These are phyloP conservation scores for Saxophila tyrrhenica DNA, from an alignment of 495 filamentous ascomycete species.

Conservation along the genomic window DNA sequence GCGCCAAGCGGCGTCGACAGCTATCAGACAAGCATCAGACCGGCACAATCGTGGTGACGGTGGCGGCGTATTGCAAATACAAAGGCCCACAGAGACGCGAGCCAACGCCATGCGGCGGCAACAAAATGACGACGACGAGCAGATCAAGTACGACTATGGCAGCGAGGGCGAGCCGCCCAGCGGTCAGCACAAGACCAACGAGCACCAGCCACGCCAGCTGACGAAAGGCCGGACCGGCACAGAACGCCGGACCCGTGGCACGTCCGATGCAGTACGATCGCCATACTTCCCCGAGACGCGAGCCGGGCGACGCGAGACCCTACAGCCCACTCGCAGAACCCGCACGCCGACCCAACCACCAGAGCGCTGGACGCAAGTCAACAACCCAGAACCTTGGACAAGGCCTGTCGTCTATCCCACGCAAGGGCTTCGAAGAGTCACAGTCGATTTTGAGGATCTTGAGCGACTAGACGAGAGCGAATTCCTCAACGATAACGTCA, in stretches of 20 bases:
- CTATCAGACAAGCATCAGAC: neutral
- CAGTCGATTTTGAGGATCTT: slow-evolving; percentile 70
- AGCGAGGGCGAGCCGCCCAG: neutral
- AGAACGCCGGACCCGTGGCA: no score
- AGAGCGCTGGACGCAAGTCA: slow-evolving; percentile 4
- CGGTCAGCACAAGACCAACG: no score
- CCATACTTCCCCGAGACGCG: neutral
- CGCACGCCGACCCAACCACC: slow-evolving; percentile 4
- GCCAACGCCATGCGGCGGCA: neutral
- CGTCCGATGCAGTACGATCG: neutral
- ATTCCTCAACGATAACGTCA: slow-evolving; percentile 84
- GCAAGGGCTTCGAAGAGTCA: slow-evolving; percentile 56
- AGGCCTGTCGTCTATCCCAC: slow-evolving; percentile 60
- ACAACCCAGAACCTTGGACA: slow-evolving; percentile 21
- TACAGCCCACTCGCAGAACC: no score
- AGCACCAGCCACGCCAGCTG: no score
- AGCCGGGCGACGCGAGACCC: no score
- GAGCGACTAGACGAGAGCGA: slow-evolving; percentile 69
- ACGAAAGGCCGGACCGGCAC: no score
- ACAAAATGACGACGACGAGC: neutral
- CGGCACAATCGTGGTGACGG: neutral
- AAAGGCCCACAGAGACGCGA: neutral
- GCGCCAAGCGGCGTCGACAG: neutral
- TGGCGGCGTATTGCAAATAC: neutral
- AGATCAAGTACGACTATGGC: neutral